A percentile compares a stretch with the other conserved stretches of the same genome.
These are phyloP conservation scores for Mycena albidolilacea DNA, from an alignment of 768 basidiomycete species.

Conservation along the genomic window DNA sequence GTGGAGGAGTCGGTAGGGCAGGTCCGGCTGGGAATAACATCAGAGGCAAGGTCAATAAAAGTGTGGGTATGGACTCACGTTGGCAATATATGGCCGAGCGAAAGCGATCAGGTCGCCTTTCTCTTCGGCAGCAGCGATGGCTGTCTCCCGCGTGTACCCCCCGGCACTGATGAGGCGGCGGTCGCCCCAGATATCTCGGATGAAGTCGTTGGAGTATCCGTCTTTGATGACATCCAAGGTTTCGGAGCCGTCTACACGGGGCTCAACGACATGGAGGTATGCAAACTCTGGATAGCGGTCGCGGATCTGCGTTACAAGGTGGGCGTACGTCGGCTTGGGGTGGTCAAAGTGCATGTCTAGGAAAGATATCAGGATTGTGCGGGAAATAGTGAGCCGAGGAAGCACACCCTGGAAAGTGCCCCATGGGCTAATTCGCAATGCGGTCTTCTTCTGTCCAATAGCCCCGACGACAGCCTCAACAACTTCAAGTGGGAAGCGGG, in stretches of 20 bases:
- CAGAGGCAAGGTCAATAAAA: neutral
- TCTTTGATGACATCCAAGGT: constrained; percentile 2
- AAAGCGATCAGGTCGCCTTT: constrained; percentile 51
- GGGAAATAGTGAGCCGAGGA: neutral
- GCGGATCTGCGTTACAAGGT: constrained; percentile 56
- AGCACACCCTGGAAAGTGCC: constrained; percentile 30
- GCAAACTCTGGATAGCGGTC: neutral
- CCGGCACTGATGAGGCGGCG: constrained; percentile 37
- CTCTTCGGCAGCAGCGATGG: constrained; percentile 47
- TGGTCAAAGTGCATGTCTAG: constrained; percentile 58
- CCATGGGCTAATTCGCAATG: constrained; percentile 61
- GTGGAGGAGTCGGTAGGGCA: constrained; percentile 36
- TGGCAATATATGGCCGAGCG: constrained; percentile 54
- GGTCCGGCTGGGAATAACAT: constrained; percentile 48
- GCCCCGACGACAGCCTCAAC: neutral
- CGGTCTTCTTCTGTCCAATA: constrained; percentile 50
- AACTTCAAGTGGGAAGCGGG: neutral
- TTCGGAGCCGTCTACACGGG: constrained; percentile 34
- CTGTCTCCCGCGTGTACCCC: constrained; percentile 50
- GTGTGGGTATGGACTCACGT: constrained; percentile 46
- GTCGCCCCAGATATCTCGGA: neutral
- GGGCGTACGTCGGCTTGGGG: constrained; percentile 59
- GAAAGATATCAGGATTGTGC: neutral
- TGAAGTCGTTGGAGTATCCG: constrained; percentile 26
- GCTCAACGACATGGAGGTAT: constrained; percentile 3